Percentiles rank a stretch among this genome's conserved stretches.
Conservation (phyloP, 352 stramenopile species). For the Poterioochromonas sp. region DNA sequence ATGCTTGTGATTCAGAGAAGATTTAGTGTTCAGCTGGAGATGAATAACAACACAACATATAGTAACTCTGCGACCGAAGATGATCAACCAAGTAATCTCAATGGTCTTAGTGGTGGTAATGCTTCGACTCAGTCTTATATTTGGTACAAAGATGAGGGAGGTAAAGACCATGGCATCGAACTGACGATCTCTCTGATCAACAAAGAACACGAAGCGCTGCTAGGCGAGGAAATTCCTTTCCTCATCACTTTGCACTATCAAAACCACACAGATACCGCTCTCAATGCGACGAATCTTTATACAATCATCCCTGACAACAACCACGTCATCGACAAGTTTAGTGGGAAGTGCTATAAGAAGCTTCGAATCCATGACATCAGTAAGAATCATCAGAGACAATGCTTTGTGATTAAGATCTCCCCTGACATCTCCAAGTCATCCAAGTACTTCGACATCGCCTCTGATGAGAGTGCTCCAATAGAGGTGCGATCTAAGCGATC, state of each 20-base stretch:
- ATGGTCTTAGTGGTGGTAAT: not conserved
- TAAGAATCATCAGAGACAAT: slow-evolving; percentile 92
- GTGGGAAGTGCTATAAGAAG: slow-evolving; percentile 41
- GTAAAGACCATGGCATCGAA: slow-evolving; percentile 85
- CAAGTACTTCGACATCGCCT: slow-evolving; percentile 64
- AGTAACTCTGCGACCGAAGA: not conserved
- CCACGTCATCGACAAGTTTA: not conserved
- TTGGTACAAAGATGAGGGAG: slow-evolving; percentile 94
- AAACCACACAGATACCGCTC: too few species aligned
- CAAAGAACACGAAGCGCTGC: slow-evolving; percentile 45
- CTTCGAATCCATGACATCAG: slow-evolving; percentile 91
- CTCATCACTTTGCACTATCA: slow-evolving; percentile 55
- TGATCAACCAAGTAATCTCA: not conserved
- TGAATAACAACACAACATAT: not conserved
- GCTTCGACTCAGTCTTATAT: not conserved
- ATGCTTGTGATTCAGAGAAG: not conserved
- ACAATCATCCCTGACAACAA: too few species aligned
- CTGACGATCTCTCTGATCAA: slow-evolving; percentile 66
- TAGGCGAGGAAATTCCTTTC: slow-evolving; percentile 58
- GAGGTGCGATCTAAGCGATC: slow-evolving; percentile 87
- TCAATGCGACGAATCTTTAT: too few species aligned
- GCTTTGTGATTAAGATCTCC: slow-evolving; percentile 76
- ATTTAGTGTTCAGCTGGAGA: not conserved
- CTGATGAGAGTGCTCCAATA: slow-evolving; percentile 70
- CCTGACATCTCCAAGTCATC: slow-evolving; percentile 63